Evolutionary conservation across 257 asterid species (phyloP), one percentile per base, ranked within the genome.

Genomic region (Eucommia ulmoides): DNA sequence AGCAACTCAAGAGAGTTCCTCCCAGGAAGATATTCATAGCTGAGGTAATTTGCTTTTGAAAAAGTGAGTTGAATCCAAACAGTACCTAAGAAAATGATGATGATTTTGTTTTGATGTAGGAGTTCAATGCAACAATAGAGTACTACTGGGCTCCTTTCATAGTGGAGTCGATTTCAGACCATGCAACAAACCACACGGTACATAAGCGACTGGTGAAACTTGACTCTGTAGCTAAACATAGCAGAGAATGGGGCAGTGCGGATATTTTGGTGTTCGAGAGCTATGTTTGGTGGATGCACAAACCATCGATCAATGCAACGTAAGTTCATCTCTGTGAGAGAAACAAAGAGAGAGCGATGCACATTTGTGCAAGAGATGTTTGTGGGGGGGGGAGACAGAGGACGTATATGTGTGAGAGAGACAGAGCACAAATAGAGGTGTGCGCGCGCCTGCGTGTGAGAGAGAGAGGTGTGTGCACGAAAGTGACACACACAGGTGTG

Each of bases 201-300:
- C 55, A 24, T 12, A 82, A 85, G 35, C 75, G 98, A 0, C 57
- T 85, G 50, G 88, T 82, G 52, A 78, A 60, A 66, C 88, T 85
- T 3, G 96, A 89, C 53, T 77, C 96, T 3, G 46, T 85, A 1
- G 79, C 84, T 16, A 82, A 78, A 56, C 94, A 82, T 57, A 58
- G 81, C 62, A 60, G 59, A 29, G 80, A 82, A 45, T 89, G 98
- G 98, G 71, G 71, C 54, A 78, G 78, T 50, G 96, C 65, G 12
- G 77, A 89, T 53, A 52, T 89, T 50, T 59, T 89, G 76, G 66
- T 82, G 22, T 89, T 89, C 50, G 92, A 82, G 72, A 89, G 92
- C 44, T 89, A 85, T 19, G 88, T 89, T 18, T 89, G 98, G 98
- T 89, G 98, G 98, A 89, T 89, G 94, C 58, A 76, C 66, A 79